Percentiles rank a stretch among this genome's conserved stretches.
Evolutionary conservation across 768 basidiomycete genomes (phyloP).

Genomic region (Lyophyllum decastes): DNA sequence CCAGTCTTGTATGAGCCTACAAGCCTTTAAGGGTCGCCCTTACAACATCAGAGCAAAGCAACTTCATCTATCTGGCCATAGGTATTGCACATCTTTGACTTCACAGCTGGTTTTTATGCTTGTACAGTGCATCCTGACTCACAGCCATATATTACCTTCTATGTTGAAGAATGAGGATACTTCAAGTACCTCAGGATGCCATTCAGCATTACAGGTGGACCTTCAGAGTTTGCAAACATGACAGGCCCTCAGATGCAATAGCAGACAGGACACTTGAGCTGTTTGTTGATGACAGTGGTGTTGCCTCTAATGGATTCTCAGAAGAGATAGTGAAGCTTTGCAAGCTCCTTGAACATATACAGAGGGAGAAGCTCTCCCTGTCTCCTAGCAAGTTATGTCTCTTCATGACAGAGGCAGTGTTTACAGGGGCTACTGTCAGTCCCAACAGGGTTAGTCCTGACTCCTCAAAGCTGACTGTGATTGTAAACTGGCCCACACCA

Average conservation of each 20-base stretch:
- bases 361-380: constrained; percentile 10
- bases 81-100: constrained; percentile 35
- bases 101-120: constrained; percentile 37
- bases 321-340: constrained; percentile 18
- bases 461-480: constrained; percentile 33
- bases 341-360: constrained; percentile 24
- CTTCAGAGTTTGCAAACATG: constrained; percentile 32
- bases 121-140: constrained; percentile 16
- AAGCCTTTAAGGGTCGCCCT: too few relatives aligned
- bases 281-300: constrained; percentile 41
- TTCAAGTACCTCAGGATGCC: constrained; percentile 1
- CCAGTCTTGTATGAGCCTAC: too few relatives aligned
- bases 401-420: constrained; percentile 36
- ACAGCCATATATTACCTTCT: constrained; percentile 29
- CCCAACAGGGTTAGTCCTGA: constrained; percentile 35
- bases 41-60: too few relatives aligned
- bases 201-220: constrained; percentile 37
- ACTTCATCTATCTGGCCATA: constrained; percentile 32
- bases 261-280: constrained; percentile 28
- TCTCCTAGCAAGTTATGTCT: constrained; percentile 17
- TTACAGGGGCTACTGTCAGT: constrained; percentile 34
- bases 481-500: constrained; percentile 35
- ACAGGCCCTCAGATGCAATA: constrained; percentile 23
- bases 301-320: constrained; percentile 32
- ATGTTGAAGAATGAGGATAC: constrained; percentile 37